Evolutionary conservation across 495 filamentous ascomycete genomes (phyloP), one percentile per base, ranked within the genome.

Genomic region (Extremus antarcticus): DNA sequence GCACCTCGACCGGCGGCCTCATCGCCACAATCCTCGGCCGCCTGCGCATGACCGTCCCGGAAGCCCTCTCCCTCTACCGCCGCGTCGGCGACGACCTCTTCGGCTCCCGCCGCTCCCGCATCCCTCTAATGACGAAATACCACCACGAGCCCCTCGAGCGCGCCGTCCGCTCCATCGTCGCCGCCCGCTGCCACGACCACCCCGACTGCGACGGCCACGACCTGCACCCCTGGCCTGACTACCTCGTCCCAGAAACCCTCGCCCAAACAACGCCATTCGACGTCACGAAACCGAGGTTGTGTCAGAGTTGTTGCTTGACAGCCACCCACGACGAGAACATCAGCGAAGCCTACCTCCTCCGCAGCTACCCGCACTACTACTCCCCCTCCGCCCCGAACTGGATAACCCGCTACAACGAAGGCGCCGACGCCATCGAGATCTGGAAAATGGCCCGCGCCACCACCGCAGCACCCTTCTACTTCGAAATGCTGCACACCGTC

Each of bases 1-100:
- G 74, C 22, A 71, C 70, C 19, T 66, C 62, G 23, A 72, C 70
- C 1, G 70, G 67, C 23, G 70, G 76, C 11, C 63, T 81, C 1
- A 78, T 81, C 52, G 71, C 74, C 1, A 78, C 78, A 22, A 73
- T 80, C 68, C 69, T 81, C 7, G 76, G 76, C 1, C 65, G 78
- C 15, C 61, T 79, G 11, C 66, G 72, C 25, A 78, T 80, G 75
- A 73, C 68, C 1, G 70, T 79, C 10, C 66, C 74, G 13, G 71
- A 79, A 55, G 77, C 71, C 50, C 67, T 79, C 38, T 61, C 67
- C 15, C 71, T 75, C 15, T 80, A 80, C 51, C 55, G 65, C 20
- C 53, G 64, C 20, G 70, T 79, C 39, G 72, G 73, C 11, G 64
- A 70, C 4, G 58, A 71, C 46, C 67, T 78, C 0, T 77, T 78